These are phyloP conservation scores for Exophiala aquamarina DNA, from an alignment of 2,329 filamentous ascomycete species.

Conservation along the genomic window DNA sequence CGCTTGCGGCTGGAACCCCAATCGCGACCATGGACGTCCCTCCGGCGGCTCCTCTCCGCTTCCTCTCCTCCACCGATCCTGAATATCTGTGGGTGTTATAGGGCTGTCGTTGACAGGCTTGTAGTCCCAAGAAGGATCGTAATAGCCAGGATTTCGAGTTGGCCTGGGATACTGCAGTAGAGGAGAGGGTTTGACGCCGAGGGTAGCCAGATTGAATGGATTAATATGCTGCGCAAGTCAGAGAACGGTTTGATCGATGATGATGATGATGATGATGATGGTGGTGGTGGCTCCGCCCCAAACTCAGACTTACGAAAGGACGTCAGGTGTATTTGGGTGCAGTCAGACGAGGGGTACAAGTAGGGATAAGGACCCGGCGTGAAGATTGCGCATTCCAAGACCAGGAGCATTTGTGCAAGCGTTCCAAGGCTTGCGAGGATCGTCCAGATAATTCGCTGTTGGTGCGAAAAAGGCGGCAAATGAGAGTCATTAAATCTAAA, in stretches of 20 bases:
- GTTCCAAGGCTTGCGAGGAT: slow-evolving; percentile 16
- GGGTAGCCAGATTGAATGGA: slow-evolving; percentile 21
- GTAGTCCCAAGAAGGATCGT: slow-evolving; percentile 16
- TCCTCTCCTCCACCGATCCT: slow-evolving; percentile 21
- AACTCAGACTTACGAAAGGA: slow-evolving; percentile 17
- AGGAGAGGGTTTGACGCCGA: slow-evolving; percentile 19
- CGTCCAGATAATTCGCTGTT: slow-evolving; percentile 22
- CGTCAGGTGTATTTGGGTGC: slow-evolving; percentile 14
- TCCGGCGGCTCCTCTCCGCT: slow-evolving; percentile 24
- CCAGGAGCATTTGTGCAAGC: slow-evolving; percentile 23
- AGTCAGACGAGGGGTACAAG: slow-evolving; percentile 22
- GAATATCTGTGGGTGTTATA: slow-evolving; percentile 7
- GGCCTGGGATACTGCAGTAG: slow-evolving; percentile 21
- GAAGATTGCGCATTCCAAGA: slow-evolving; percentile 25
- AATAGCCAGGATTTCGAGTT: slow-evolving; percentile 13
- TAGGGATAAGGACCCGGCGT: slow-evolving; percentile 17
- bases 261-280: too few relatives aligned
- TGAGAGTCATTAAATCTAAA: slow-evolving; percentile 22
- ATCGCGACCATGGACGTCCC: slow-evolving; percentile 24
- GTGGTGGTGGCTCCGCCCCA: too few relatives aligned
- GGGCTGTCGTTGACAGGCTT: slow-evolving; percentile 11
- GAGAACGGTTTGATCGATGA: slow-evolving; percentile 7
- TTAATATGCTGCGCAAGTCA: slow-evolving; percentile 13
- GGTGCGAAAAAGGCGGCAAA: slow-evolving; percentile 22
- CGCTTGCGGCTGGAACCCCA: slow-evolving; percentile 21